A percentile compares a stretch with the other conserved stretches of the same genome.
Conservation (phyloP, 176 grass and related monocot species). For the Hyparrhenia diplandra region DNA sequence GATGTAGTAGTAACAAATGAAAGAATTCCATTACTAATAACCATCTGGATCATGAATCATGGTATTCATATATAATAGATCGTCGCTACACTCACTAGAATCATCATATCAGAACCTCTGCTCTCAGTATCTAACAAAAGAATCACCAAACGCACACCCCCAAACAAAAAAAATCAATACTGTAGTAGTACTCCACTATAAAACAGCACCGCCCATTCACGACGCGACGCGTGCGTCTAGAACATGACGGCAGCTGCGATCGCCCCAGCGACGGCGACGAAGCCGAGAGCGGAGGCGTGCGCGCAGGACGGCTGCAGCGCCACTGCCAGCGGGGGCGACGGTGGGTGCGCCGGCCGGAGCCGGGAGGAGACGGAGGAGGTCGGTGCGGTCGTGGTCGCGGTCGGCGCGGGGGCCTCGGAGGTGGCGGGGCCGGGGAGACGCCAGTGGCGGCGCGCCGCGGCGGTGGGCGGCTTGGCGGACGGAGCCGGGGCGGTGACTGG, state of each 20-base stretch:
- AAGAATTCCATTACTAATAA: conserved; percentile 55
- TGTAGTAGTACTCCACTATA: conserved; percentile 9
- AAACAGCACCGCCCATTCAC: neutral
- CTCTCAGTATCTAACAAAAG: too few species aligned
- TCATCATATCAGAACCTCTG: too few species aligned
- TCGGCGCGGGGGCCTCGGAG: conserved; percentile 18
- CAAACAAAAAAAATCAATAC: neutral
- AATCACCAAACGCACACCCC: neutral
- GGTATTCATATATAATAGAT: too few species aligned
- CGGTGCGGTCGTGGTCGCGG: neutral
- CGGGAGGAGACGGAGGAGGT: conserved; percentile 3
- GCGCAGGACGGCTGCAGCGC: neutral
- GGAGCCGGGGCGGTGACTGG: conserved; percentile 18
- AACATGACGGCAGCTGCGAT: conserved; percentile 44
- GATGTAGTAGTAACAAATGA: conserved; percentile 32
- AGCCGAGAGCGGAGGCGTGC: conserved; percentile 22
- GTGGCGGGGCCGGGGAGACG: conserved; percentile 23
- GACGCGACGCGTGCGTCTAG: conserved; percentile 16
- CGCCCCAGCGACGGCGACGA: conserved; percentile 28
- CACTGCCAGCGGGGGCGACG: neutral
- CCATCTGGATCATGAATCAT: neutral
- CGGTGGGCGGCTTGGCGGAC: neutral
- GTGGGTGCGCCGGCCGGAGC: neutral
- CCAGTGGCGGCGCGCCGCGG: conserved; percentile 22
- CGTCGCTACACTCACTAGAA: too few species aligned